phyloP scores from a whole-genome alignment of 2,329 filamentous ascomycete genomes.

The Zasmidium cellare region DNA sequence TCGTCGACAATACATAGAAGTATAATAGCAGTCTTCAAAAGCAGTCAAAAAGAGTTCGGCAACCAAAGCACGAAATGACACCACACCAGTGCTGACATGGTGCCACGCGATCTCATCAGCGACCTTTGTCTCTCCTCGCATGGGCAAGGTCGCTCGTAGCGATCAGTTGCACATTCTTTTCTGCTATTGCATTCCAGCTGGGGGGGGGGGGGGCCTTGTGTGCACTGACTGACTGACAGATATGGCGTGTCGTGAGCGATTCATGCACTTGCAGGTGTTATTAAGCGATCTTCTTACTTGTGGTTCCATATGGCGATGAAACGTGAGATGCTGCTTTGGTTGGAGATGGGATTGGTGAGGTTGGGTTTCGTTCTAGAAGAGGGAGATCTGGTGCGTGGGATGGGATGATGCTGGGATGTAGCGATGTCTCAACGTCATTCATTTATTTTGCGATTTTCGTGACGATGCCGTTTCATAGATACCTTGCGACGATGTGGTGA shows the following conservation, averaged over 20 bases:
- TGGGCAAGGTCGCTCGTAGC: not conserved
- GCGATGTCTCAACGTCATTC: not conserved
- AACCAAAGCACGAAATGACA: too few species aligned
- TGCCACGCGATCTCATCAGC: not conserved
- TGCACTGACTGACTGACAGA: too few species aligned
- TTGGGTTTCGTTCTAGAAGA: not conserved
- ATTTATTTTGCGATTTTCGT: not conserved
- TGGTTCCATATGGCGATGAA: not conserved
- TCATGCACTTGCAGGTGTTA: not conserved
- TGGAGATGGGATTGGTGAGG: too few species aligned
- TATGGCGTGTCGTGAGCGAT: not conserved
- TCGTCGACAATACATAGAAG: too few species aligned
- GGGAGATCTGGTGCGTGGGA: not conserved
- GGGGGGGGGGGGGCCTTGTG: too few species aligned
- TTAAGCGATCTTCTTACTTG: not conserved
- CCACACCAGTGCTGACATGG: not conserved
- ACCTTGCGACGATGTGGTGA: not conserved
- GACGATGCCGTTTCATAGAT: not conserved
- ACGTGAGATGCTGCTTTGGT: not conserved
- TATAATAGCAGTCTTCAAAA: too few species aligned
- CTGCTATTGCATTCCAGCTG: too few species aligned
- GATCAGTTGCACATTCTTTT: conserved; percentile 8
- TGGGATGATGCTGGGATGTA: not conserved
- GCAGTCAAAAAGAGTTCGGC: too few species aligned
- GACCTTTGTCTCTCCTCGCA: not conserved